These are phyloP conservation scores for Chalciporus piperatus DNA, from an alignment of 768 basidiomycete species.

Conservation along the genomic window DNA sequence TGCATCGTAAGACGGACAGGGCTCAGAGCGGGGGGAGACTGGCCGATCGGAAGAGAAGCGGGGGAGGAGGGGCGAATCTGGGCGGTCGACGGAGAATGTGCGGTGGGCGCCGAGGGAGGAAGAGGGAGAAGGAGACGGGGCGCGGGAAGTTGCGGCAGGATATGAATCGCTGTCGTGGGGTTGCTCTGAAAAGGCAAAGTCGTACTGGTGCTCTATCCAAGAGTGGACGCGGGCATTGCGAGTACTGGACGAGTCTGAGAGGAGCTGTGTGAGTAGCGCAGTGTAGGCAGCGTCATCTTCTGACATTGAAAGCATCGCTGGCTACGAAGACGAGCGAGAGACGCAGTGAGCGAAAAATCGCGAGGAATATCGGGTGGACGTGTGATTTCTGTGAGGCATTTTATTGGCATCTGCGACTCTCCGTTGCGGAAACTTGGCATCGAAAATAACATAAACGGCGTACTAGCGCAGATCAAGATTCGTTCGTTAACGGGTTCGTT, in stretches of 20 bases:
- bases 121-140: slow-evolving; percentile 29
- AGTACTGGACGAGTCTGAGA: slow-evolving; percentile 18
- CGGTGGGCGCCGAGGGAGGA: slow-evolving; percentile 32
- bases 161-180: neutral
- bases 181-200: slow-evolving; percentile 32
- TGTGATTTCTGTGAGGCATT: neutral
- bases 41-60: slow-evolving; percentile 5
- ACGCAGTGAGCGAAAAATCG: neutral
- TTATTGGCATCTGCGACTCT: neutral
- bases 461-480: no score
- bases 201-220: slow-evolving; percentile 36
- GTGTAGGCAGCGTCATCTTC: slow-evolving; percentile 33
- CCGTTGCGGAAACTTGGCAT: neutral
- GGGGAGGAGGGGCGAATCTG: slow-evolving; percentile 17
- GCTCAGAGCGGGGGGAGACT: neutral
- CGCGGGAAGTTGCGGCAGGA: slow-evolving; percentile 8
- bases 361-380: neutral
- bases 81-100: slow-evolving; percentile 9
- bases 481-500: no score
- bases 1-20: slow-evolving; percentile 31
- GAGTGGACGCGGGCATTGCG: slow-evolving; percentile 33
- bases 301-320: slow-evolving; percentile 22
- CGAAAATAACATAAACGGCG: neutral
- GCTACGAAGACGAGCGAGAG: neutral
- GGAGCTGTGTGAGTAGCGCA: slow-evolving; percentile 26